Percentiles rank a stretch among this genome's conserved stretches.
These are phyloP conservation scores for Biscutella auriculata DNA, from an alignment of 441 rosid genomes.

Conservation along the genomic window DNA sequence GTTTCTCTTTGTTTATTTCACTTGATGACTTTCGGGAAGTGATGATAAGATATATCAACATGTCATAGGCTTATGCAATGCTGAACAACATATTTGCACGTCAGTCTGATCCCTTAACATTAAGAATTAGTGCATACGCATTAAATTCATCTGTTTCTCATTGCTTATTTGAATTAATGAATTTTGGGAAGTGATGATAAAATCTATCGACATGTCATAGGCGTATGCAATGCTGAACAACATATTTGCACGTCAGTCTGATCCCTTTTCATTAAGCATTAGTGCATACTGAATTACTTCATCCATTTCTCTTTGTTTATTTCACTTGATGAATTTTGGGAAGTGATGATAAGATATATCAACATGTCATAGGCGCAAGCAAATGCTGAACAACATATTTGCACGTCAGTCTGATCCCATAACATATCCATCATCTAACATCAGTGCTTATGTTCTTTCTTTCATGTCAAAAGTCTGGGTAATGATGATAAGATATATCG, in stretches of 20 bases:
- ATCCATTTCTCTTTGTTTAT: background rate
- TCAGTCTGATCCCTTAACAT: conserved; percentile 29
- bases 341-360: too few relatives aligned
- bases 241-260: conserved; percentile 42
- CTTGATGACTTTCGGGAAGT: conserved; percentile 19
- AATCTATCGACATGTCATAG: conserved; percentile 23
- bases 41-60: conserved; percentile 24
- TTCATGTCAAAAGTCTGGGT: conserved; percentile 11
- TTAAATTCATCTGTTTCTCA: background rate
- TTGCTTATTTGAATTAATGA: too few relatives aligned
- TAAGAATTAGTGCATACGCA: background rate
- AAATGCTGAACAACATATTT: conserved; percentile 34
- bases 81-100: conserved; percentile 39
- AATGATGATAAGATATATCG: conserved; percentile 24
- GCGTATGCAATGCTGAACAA: conserved; percentile 33
- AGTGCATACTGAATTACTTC: background rate
- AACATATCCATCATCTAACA: too few relatives aligned
- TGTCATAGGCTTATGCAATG: conserved; percentile 29
- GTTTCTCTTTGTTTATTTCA: background rate
- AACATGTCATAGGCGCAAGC: conserved; percentile 25
- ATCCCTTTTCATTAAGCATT: conserved; percentile 8
- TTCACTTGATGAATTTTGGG: too few relatives aligned
- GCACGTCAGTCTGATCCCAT: conserved; percentile 41
- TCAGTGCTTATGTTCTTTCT: too few relatives aligned
- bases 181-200: too few relatives aligned